Evolutionary conservation across 2,329 filamentous ascomycete species (phyloP), one percentile per base, ranked within the genome.

Genomic region (Akanthomyces dipterigenus): DNA sequence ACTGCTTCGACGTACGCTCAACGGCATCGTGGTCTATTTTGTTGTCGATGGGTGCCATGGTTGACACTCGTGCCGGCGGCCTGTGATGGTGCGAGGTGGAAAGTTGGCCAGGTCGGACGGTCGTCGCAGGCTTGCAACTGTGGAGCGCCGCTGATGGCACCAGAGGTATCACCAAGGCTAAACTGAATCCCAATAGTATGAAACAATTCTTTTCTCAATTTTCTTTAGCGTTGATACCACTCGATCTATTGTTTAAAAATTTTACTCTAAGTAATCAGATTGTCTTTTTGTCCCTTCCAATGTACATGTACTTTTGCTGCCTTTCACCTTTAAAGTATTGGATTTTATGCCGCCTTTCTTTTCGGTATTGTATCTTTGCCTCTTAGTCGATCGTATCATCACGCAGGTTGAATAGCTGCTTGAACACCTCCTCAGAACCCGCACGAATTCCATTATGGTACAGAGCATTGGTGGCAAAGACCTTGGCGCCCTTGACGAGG

Each of bases 401-500:
- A 65, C 91, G 83, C 70, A 96, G 73, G 56, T 81, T 84, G 71
- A 96, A 95, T 3, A 96, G 77, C 67, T 88, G 83, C 67, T 83
- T 84, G 68, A 96, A 77, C 20, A 97, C 84, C 66, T 96, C 90
- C 31, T 91, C 88, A 5, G 87, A 79, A 74, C 85, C 89, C 56
- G 82, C 81, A 63, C 90, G 81, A 48, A 97, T 72, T 0, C 89
- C 93, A 70, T 95, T 88, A 73, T 98, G 93, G 70, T 95, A 95
- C 81, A 96, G 84, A 26, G 82, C 80, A 71, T 96, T 97, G 43
- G 91, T 96, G 70, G 95, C 85, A 68, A 88, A 95, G 45, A 90
- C 86, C 76, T 91, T 92, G 70, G 85, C 88, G 1, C 86, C 87
- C 71, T 84, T 88, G 71, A 97, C 89, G 69, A 87, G 83, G 45